Evolutionary conservation across 176 grass and related monocot species (phyloP).

Genomic region (Pontederia paniculata): DNA sequence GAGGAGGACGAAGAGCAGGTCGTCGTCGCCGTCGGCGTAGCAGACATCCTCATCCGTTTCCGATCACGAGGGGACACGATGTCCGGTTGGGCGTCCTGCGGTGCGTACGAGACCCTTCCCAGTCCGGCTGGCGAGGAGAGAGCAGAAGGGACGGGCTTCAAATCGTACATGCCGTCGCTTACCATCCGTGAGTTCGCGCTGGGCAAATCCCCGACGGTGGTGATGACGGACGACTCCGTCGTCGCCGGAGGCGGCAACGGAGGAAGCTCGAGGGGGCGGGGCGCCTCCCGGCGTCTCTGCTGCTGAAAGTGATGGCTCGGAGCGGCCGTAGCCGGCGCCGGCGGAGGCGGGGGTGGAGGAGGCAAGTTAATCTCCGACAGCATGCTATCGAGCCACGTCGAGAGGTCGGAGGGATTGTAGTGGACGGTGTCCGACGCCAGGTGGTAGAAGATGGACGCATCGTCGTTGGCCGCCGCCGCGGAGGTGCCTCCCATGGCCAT

Average conservation of each 20-base stretch:
- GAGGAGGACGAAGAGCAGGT: neutral
- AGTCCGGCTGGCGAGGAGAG: neutral
- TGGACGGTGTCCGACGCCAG: constrained; percentile 6
- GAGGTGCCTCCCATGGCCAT: constrained; percentile 59
- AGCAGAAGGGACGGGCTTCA: neutral
- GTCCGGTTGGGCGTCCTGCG: neutral
- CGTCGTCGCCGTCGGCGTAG: neutral
- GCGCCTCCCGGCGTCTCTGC: neutral
- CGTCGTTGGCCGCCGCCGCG: constrained; percentile 12
- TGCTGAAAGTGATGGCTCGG: neutral
- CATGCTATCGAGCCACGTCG: constrained; percentile 4
- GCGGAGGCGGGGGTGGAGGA: neutral
- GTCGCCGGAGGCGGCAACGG: too few species aligned
- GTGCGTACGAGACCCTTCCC: neutral
- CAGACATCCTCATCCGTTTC: constrained; percentile 1
- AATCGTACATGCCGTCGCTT: neutral
- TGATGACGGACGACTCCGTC: neutral
- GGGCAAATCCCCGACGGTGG: neutral
- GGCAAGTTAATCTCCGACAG: constrained; percentile 1
- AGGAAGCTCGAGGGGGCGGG: neutral
- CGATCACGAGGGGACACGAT: neutral
- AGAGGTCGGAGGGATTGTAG: constrained; percentile 6
- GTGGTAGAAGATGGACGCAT: constrained; percentile 13
- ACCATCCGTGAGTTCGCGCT: too few species aligned
- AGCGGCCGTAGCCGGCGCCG: neutral